A percentile compares a stretch with the other conserved stretches of the same genome.
Evolutionary conservation across 2,329 filamentous ascomycete species (phyloP).

Genomic region (Sclerotinia subarctica): DNA sequence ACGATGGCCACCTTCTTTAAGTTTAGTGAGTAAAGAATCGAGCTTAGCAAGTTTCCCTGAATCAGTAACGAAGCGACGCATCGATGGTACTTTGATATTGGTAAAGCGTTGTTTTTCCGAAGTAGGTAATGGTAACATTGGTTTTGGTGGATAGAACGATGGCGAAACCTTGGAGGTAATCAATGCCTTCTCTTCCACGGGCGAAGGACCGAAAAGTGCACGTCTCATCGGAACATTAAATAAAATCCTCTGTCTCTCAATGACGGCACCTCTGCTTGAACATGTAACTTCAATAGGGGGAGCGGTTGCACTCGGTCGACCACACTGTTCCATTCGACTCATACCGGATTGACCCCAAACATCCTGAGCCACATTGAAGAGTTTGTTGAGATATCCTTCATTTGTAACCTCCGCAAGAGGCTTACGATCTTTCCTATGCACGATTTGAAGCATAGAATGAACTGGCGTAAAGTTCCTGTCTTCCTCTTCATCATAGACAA

Average conservation of each 20-base stretch:
- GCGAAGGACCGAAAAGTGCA: conserved; percentile 64
- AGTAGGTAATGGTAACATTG: conserved; percentile 73
- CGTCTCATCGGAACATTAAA: conserved; percentile 78
- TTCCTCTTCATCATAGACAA: conserved; percentile 66
- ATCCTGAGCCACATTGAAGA: conserved; percentile 74
- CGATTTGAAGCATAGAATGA: conserved; percentile 80
- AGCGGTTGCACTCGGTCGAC: conserved; percentile 72
- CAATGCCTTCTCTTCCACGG: conserved; percentile 68
- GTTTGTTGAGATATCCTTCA: conserved; percentile 68
- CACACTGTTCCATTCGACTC: conserved; percentile 75
- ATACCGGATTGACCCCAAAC: conserved; percentile 69
- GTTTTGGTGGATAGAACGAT: conserved; percentile 57
- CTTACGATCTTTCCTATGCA: conserved; percentile 62
- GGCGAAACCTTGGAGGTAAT: conserved; percentile 70
- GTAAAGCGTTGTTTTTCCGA: conserved; percentile 83
- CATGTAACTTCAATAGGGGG: conserved; percentile 82
- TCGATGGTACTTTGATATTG: conserved; percentile 88
- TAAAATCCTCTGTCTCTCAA: conserved; percentile 68
- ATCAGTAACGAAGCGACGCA: conserved; percentile 96
- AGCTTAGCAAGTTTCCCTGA: conserved; percentile 93
- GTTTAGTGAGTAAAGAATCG: conserved; percentile 78
- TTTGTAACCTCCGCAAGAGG: conserved; percentile 66
- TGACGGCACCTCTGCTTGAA: conserved; percentile 59
- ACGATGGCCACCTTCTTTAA: conserved; percentile 90
- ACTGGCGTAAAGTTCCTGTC: conserved; percentile 63